Base-by-base conservation (phyloP, 2,329 filamentous ascomycete genomes). In the Venturia pyrina region DNA sequence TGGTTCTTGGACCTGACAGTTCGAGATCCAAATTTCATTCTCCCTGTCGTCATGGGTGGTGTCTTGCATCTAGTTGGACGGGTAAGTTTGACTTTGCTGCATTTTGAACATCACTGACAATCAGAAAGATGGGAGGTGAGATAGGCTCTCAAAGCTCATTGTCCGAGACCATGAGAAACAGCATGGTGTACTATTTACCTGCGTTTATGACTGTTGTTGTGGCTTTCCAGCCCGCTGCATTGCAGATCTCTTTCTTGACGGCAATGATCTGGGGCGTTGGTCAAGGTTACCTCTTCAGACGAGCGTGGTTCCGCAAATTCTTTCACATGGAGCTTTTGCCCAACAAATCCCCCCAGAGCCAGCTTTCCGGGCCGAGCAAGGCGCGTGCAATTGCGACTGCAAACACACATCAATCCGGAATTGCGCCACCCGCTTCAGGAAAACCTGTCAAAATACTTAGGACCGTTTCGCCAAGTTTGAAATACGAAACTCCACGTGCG, bases 1-100 rank as follows among this genome's bases (percentile, higher is more conserved):
- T 99, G 95, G 95, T 84, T 98, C 70, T 77, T 80, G 1, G 89
- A 98, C 75, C 77, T 99, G 68, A 88, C 91, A 0, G 73, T 86
- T 28, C 75, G 84, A 1, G 95, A 99, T 75, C 93, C 95, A 0
- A 88, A 82, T 71, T 93, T 85, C 70, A 75, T 95, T 50, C 78
- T 98, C 41, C 95, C 95, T 1, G 68, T 85, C 2, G 66, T 82
- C 1, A 85, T 87, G 3, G 82, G 86, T 1, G 75, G 73, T 8
- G 72, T 85, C 65, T 82, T 89, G 75, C 84, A 82, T 69, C 70
- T 79, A 37, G 82, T 85, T 63, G 78, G 91, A 66, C 81, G 80
- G 78, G 86, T 87, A 78, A 67, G 81, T 77, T 60, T 15, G 5
- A 41, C 28, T 37, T 13, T 50, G 19, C 37, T 41, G 44, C 28